phyloP scores from a whole-genome alignment of 805 yeast species.

The Cephaloascus fragrans region DNA sequence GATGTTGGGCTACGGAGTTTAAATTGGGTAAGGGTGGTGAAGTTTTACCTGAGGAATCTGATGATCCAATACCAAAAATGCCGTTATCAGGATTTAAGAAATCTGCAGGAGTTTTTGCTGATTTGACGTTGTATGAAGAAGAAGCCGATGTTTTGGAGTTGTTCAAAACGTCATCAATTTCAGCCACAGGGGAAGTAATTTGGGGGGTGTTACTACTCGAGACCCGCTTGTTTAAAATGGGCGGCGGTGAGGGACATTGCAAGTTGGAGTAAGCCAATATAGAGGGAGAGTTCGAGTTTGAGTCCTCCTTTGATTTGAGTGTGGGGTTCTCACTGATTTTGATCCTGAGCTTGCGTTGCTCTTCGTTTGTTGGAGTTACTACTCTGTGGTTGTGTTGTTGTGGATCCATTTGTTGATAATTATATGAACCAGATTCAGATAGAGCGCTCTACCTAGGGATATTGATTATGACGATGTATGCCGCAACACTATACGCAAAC shows the following conservation, averaged over 20 bases:
- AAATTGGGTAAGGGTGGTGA: not conserved
- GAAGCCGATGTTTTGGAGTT: not conserved
- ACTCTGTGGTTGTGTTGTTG: no score
- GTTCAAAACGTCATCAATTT: not conserved
- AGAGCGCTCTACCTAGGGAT: no score
- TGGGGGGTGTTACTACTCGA: constrained; percentile 4
- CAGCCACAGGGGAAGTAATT: constrained; percentile 29
- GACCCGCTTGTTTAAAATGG: constrained; percentile 28
- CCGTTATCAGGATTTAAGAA: not conserved
- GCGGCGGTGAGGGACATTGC: constrained; percentile 69
- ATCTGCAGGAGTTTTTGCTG: not conserved
- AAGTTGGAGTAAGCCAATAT: constrained; percentile 48
- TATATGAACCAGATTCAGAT: no score
- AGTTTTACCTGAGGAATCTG: not conserved
- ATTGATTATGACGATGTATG: no score
- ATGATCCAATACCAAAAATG: no score
- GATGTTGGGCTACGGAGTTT: not conserved
- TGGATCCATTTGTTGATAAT: no score
- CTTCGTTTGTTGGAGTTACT: not conserved
- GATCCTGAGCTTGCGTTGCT: not conserved
- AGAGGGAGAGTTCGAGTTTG: constrained; percentile 27
- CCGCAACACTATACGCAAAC: no score
- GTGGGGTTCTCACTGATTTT: not conserved
- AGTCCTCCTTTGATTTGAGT: not conserved
- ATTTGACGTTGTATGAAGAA: not conserved